phyloP scores from a whole-genome alignment of 371 early-diverging fungal species.

The Mucor lusitanicus region DNA sequence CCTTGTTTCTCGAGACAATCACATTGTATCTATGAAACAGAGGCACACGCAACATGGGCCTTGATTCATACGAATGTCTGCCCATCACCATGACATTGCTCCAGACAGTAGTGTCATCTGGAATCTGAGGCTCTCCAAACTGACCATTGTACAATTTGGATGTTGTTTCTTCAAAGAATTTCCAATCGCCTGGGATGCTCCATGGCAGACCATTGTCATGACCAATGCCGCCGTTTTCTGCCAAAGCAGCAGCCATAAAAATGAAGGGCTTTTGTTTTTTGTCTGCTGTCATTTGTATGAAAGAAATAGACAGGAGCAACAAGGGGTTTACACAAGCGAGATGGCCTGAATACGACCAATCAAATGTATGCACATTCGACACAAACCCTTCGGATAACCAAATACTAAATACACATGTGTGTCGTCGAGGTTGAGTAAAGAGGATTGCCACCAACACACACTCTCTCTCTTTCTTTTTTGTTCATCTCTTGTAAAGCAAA shows the following conservation, averaged over 20 bases:
- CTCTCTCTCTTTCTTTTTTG: background rate
- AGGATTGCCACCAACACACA: background rate
- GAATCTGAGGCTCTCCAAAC: constrained; percentile 5
- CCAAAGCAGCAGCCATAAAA: constrained; percentile 72
- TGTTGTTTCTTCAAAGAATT: constrained; percentile 74
- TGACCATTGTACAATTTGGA: constrained; percentile 34
- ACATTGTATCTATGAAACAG: constrained; percentile 78
- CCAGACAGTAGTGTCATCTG: constrained; percentile 3
- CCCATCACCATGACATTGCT: constrained; percentile 90
- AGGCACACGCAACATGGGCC: constrained; percentile 78
- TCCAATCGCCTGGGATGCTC: constrained; percentile 84
- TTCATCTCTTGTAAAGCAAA: background rate
- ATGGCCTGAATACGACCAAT: background rate
- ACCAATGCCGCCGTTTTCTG: constrained; percentile 77
- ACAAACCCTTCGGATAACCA: background rate
- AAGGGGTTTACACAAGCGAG: background rate
- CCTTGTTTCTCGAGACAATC: constrained; percentile 70
- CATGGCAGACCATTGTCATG: constrained; percentile 75
- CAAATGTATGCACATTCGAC: constrained; percentile 4
- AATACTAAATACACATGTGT: no score
- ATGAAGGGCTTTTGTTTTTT: constrained; percentile 40
- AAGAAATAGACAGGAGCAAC: background rate
- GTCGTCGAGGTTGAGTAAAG: background rate
- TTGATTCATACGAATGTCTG: constrained; percentile 85
- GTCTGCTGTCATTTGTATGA: background rate